Evolutionary conservation across 768 basidiomycete species (phyloP).

Genomic region (Fistulinella prunicolor): DNA sequence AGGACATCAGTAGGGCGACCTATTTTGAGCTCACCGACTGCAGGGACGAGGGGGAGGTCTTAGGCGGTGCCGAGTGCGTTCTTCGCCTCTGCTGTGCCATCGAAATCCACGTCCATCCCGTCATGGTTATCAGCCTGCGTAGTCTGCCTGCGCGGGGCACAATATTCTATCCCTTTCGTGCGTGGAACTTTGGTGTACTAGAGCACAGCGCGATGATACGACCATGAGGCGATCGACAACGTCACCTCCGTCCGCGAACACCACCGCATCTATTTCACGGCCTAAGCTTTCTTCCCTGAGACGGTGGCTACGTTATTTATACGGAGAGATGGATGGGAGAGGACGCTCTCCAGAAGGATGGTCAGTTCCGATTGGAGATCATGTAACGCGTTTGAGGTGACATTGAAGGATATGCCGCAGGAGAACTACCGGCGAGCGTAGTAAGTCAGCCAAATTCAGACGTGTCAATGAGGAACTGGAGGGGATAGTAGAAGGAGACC

Average conservation of each 20-base stretch:
- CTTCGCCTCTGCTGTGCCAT: slow-evolving; percentile 22
- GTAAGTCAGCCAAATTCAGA: too few species aligned
- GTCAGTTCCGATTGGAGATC: slow-evolving; percentile 77
- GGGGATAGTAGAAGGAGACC: slow-evolving; percentile 28
- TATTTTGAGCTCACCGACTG: too few species aligned
- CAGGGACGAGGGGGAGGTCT: too few species aligned
- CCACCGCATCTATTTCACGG: slow-evolving; percentile 68
- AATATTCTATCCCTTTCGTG: slow-evolving; percentile 70
- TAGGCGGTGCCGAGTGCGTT: slow-evolving; percentile 65
- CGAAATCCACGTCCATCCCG: slow-evolving; percentile 54
- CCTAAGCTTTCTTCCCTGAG: slow-evolving; percentile 65
- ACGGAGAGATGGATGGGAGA: slow-evolving; percentile 64
- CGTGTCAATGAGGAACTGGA: slow-evolving; percentile 1
- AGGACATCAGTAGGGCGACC: too few species aligned
- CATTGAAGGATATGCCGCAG: slow-evolving; percentile 73
- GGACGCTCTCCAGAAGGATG: slow-evolving; percentile 55
- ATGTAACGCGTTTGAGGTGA: slow-evolving; percentile 61
- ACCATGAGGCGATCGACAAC: slow-evolving; percentile 75
- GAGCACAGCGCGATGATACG: slow-evolving; percentile 71
- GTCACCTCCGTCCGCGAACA: slow-evolving; percentile 75
- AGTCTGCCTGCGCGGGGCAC: slow-evolving; percentile 36
- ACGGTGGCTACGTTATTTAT: slow-evolving; percentile 64
- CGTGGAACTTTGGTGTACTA: slow-evolving; percentile 80
- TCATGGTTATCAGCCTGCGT: slow-evolving; percentile 33
- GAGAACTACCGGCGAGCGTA: slow-evolving; percentile 56